Evolutionary conservation across 345 rosid species (phyloP).

Genomic region (Populus deltoides): DNA sequence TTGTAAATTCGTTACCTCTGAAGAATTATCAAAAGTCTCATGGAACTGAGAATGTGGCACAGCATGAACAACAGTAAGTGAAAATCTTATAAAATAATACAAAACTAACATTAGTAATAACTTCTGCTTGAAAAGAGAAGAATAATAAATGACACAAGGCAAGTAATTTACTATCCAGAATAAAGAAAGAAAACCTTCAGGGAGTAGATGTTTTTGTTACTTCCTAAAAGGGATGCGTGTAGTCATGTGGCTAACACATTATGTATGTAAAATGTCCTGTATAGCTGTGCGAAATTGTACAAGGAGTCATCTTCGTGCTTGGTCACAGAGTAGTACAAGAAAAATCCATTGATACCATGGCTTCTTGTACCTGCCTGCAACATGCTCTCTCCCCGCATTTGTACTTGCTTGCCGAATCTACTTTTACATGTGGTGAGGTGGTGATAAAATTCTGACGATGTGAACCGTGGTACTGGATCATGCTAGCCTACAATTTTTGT

Average conservation of each 20-base stretch:
- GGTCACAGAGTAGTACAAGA: neutral
- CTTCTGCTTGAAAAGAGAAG: too few species aligned
- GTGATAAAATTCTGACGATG: neutral
- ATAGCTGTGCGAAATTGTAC: too few species aligned
- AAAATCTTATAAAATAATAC: too few species aligned
- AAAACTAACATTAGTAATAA: too few species aligned
- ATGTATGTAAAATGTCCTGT: too few species aligned
- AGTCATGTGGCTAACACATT: too few species aligned
- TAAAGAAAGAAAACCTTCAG: too few species aligned
- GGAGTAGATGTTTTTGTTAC: too few species aligned
- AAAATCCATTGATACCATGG: neutral
- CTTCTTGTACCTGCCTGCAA: neutral
- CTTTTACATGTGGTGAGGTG: neutral
- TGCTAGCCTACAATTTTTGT: neutral
- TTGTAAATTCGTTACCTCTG: constrained; percentile 24
- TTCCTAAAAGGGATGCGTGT: too few species aligned
- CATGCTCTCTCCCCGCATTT: neutral
- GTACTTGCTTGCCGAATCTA: neutral
- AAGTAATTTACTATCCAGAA: too few species aligned
- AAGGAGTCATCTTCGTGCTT: too few species aligned
- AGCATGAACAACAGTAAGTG: constrained; percentile 18
- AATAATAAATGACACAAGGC: neutral
- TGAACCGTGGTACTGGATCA: neutral
- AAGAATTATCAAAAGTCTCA: constrained; percentile 9
- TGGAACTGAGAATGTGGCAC: constrained; percentile 9